These are phyloP conservation scores for Melastoma malabathricum DNA, from an alignment of 345 rosid genomes.

Conservation along the genomic window DNA sequence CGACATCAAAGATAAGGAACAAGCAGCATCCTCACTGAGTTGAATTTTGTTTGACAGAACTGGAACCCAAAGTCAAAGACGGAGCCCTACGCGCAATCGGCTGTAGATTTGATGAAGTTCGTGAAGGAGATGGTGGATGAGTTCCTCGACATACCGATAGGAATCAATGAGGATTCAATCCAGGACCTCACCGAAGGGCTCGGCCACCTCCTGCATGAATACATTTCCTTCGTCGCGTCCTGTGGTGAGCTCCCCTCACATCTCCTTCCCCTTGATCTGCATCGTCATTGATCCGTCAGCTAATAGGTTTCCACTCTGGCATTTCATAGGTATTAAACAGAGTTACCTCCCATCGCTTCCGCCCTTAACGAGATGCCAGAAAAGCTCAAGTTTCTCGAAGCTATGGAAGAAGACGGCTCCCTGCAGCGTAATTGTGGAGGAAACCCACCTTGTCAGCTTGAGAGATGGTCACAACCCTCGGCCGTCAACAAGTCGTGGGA, in stretches of 20 bases:
- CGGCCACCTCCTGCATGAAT: constrained; percentile 54
- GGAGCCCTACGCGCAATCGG: constrained; percentile 76
- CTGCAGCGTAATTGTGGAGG: constrained; percentile 28
- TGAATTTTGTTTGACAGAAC: constrained; percentile 28
- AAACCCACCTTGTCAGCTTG: constrained; percentile 8
- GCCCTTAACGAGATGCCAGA: constrained; percentile 77
- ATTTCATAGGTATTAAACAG: constrained; percentile 50
- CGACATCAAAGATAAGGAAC: too few relatives aligned
- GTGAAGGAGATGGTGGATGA: constrained; percentile 55
- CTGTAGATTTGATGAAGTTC: constrained; percentile 49
- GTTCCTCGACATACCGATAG: constrained; percentile 74
- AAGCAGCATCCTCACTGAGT: not conserved
- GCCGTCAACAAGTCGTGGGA: constrained; percentile 84
- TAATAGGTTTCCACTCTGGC: not conserved
- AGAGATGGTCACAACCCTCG: constrained; percentile 53
- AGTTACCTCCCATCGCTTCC: constrained; percentile 75
- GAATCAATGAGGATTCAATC: constrained; percentile 60
- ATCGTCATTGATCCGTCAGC: not conserved
- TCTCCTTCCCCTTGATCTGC: not conserved
- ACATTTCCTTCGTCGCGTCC: constrained; percentile 54
- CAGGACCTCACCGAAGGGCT: constrained; percentile 63
- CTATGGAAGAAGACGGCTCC: constrained; percentile 71
- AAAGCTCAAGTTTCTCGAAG: constrained; percentile 47
- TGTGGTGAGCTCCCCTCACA: constrained; percentile 38
- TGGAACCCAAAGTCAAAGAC: constrained; percentile 95